Base-by-base conservation (phyloP, 2,329 filamentous ascomycete species). In the Claviceps sp. region DNA sequence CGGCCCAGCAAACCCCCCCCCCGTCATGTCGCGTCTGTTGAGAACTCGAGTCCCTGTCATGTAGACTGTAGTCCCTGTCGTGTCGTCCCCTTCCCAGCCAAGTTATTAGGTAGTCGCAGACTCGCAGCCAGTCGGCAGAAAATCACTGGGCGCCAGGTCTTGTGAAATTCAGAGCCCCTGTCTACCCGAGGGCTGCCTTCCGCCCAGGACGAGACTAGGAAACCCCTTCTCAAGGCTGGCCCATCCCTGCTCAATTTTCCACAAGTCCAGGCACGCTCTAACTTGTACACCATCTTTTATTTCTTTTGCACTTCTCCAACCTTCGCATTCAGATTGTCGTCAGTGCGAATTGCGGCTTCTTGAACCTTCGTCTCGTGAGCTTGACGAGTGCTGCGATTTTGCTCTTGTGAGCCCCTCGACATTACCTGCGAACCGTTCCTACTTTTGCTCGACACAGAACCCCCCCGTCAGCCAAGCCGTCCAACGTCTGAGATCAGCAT, bases 211-310 rank as follows among this genome's bases (percentile, higher is more conserved):
- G 45, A 47, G 40, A 37, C 49, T 41, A 37, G 18, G 13, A 22
- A 14, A 22, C 50, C 34, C 52, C 51, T 50, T 50, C 49, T 45
- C 42, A 48, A 51, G 52, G 37, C 50, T 51, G 47, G 46, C 26
- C 22, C 44, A 50, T 54, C 48, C 52, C 52, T 54, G 52, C 43
- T 44, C 47, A 24, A 24, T 40, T 50, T 51, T 52, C 52, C 47
- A 49, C 48, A 41, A 8, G 40, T 38, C 49, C 37, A 51, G 43
- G 42, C 46, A 44, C 37, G 37, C 37, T 37, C 48, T 24, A 34
- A 11, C 9, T 34, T 34, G n/a, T 37, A 47, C 48, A 51, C 44
- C 34, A 43, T 51, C 38, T 48, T 55, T 50, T 43, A 30, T 52
- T 42, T 47, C 47, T 50, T 51, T 54, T 42, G 41, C 41, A 43